Base-by-base conservation (phyloP, 257 asterid genomes). In the Capsicum pubescens region DNA sequence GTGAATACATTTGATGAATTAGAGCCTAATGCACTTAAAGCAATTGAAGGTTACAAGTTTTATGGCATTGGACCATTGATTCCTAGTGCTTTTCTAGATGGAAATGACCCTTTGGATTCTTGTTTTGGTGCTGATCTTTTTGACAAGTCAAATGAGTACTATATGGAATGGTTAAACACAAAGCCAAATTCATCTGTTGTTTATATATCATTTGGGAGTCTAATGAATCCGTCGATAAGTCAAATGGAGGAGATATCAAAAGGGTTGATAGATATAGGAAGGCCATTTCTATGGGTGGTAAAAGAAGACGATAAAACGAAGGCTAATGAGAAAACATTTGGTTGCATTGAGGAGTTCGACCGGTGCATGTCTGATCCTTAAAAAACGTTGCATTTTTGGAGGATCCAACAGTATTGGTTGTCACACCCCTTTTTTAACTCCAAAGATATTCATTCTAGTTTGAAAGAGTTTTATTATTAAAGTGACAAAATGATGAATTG, bases 41-140 rank as follows among this genome's bases (percentile, higher is more conserved):
- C 87, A 36, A 56, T 88, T 16, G 84, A 87, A 14, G 59, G 72
- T 57, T 87, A 87, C 19, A 85, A 88, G 1, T 52, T 86, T 79
- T 67, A 85, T 3, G 90, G 81, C 12, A 58, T 90, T 15, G 93
- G 91, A 68, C 93, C 91, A 7, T 80, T 88, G 32, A 79, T 87
- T 79, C 87, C 87, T 8, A 83, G 86, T 7, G 84, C 88, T 0
- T 83, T 79, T 42, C 55, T 83, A 46, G 84, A 66, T 36, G 86
- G 86, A 14, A 70, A 61, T 63, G 71, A 83, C 56, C 85, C 80
- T 14, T 36, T 60, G 5, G 86, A 84, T 32, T 71, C 74, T 36
- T 68, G 85, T 7, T 70, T 83, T 17, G 82, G 86, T 5, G 83
- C 78, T n/a, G 84, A 88, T 52, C 82, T 87, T 63, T 80, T 83